These are phyloP conservation scores for Sporisorium graminicola DNA, from an alignment of 1,284 basidiomycete species.

Conservation along the genomic window DNA sequence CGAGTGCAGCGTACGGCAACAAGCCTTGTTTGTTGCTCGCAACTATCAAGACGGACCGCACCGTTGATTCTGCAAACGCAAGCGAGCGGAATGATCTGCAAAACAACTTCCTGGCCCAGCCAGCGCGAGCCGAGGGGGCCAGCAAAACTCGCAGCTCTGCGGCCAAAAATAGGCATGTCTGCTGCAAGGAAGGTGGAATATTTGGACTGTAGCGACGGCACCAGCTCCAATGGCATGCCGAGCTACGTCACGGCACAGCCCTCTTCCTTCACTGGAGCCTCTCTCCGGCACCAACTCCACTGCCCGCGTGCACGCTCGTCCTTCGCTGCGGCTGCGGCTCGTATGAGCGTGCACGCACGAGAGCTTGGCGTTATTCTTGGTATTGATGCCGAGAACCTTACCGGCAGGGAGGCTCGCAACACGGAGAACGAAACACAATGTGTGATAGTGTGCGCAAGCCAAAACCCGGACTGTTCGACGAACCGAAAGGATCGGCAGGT, in stretches of 20 bases:
- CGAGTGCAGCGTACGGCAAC: too few relatives aligned
- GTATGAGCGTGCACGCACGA: too few relatives aligned
- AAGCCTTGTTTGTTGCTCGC: not conserved
- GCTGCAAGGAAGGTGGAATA: not conserved
- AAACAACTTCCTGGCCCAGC: not conserved
- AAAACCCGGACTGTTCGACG: too few relatives aligned
- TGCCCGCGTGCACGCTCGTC: too few relatives aligned
- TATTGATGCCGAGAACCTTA: not conserved
- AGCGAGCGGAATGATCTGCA: constrained; percentile 10
- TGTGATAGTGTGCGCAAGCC: not conserved
- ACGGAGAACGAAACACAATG: too few relatives aligned
- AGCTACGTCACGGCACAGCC: constrained; percentile 37
- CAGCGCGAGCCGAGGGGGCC: constrained; percentile 12
- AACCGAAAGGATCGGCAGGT: too few relatives aligned
- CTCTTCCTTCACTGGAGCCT: constrained; percentile 3
- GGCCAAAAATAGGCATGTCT: constrained; percentile 23
- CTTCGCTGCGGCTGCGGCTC: too few relatives aligned
- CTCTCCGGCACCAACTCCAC: too few relatives aligned
- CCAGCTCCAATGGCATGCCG: constrained; percentile 7
- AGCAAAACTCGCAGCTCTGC: not conserved
- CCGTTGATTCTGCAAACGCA: not conserved
- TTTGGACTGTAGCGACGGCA: not conserved
- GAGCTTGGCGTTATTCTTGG: too few relatives aligned
- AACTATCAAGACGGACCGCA: not conserved
- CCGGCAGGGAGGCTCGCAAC: too few relatives aligned